These are phyloP conservation scores for Pythium inflatum DNA, from an alignment of 352 stramenopile species.

Conservation along the genomic window DNA sequence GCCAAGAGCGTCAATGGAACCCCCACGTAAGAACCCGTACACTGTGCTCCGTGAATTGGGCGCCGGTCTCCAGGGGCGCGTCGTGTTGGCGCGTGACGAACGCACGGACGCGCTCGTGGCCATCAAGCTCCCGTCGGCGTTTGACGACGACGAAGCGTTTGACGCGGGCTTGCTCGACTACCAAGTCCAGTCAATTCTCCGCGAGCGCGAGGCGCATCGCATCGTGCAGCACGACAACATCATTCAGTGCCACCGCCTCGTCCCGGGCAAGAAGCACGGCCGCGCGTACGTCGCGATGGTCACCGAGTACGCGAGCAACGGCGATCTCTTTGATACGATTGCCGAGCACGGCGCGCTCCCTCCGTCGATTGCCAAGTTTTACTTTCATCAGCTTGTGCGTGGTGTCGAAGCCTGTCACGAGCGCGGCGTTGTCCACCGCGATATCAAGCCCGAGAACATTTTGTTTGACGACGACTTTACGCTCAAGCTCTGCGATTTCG, in stretches of 20 bases:
- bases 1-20: background rate
- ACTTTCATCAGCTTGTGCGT: slow-evolving; percentile 79
- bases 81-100: slow-evolving; percentile 64
- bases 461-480: slow-evolving; percentile 79
- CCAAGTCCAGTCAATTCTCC: slow-evolving; percentile 64
- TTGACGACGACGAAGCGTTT: slow-evolving; percentile 34
- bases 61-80: slow-evolving; percentile 63
- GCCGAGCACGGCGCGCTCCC: slow-evolving; percentile 69
- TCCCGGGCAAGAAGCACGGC: slow-evolving; percentile 49
- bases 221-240: slow-evolving; percentile 64
- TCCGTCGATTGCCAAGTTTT: slow-evolving; percentile 68
- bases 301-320: slow-evolving; percentile 79
- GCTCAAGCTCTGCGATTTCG: slow-evolving; percentile 95
- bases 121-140: slow-evolving; percentile 71
- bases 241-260: slow-evolving; percentile 45
- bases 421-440: slow-evolving; percentile 79
- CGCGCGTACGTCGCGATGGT: slow-evolving; percentile 75
- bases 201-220: slow-evolving; percentile 64
- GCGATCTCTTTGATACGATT: slow-evolving; percentile 89
- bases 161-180: slow-evolving; percentile 54
- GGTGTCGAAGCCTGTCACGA: slow-evolving; percentile 80
- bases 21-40: slow-evolving; percentile 41
- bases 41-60: slow-evolving; percentile 61
- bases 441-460: slow-evolving; percentile 89
- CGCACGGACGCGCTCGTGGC: slow-evolving; percentile 51